phyloP scores from a whole-genome alignment of 2,329 filamentous ascomycete genomes.

The Cladophialophora chaetospira region DNA sequence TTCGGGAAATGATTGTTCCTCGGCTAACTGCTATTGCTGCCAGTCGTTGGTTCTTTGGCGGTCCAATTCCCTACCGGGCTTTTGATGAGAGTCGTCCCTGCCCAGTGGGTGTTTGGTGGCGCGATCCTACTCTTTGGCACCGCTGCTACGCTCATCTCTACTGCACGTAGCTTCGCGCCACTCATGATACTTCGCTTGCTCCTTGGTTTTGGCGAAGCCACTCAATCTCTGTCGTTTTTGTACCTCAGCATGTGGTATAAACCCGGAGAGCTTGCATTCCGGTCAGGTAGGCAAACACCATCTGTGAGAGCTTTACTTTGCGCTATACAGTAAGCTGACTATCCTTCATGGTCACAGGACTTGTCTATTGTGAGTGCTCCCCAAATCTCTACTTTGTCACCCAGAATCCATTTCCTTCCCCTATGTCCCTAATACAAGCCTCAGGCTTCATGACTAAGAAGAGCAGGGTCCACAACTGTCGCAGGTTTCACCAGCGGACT shows the following conservation, averaged over 20 bases:
- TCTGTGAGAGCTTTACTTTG: no score
- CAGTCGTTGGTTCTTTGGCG: conserved; percentile 16
- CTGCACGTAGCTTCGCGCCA: conserved; percentile 7
- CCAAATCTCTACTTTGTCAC: no score
- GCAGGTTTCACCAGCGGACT: conserved; percentile 71
- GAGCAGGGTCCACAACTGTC: no score
- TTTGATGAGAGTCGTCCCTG: not conserved
- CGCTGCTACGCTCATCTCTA: not conserved
- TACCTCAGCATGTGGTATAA: conserved; percentile 16
- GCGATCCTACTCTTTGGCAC: conserved; percentile 10
- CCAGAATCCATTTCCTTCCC: no score
- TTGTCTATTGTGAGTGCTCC: no score
- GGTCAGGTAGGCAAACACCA: conserved; percentile 10
- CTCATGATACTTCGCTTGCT: conserved; percentile 10
- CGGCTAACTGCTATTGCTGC: not conserved
- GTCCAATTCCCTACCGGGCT: conserved; percentile 4
- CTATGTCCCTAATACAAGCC: not conserved
- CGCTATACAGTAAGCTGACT: no score
- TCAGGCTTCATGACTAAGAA: no score
- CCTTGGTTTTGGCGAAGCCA: conserved; percentile 9
- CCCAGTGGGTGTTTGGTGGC: conserved; percentile 1
- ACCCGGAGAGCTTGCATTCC: conserved; percentile 11
- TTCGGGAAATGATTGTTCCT: not conserved
- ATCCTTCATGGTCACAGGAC: no score
- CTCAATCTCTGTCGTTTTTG: conserved; percentile 1